Evolutionary conservation across 768 basidiomycete genomes (phyloP).

Genomic region (Podaxis sp.): DNA sequence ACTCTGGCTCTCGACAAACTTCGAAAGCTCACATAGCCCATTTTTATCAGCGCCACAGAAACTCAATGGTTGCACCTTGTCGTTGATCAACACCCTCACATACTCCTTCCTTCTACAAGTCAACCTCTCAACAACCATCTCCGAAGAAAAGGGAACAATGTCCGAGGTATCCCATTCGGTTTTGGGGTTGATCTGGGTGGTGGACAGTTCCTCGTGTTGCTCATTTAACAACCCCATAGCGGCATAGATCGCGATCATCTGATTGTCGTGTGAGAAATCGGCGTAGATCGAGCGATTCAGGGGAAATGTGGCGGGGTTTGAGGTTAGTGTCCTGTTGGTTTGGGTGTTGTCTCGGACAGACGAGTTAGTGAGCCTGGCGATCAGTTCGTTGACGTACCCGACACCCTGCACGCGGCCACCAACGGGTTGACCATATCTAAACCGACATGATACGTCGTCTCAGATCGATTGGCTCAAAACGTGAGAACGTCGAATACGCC

Average conservation of each 20-base stretch:
- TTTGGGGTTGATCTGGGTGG: constrained; percentile 28
- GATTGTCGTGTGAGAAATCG: constrained; percentile 87
- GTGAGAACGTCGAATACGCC: neutral
- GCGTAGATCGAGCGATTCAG: constrained; percentile 63
- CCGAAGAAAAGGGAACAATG: constrained; percentile 73
- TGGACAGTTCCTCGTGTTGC: constrained; percentile 29
- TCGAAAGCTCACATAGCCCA: constrained; percentile 62
- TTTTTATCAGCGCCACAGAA: constrained; percentile 56
- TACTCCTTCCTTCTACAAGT: constrained; percentile 46
- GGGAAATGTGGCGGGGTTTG: constrained; percentile 67
- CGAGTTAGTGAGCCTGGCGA: constrained; percentile 71
- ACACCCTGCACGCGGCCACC: constrained; percentile 76
- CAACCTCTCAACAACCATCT: constrained; percentile 76
- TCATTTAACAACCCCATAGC: constrained; percentile 57
- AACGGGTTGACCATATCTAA: constrained; percentile 64
- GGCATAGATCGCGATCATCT: constrained; percentile 77
- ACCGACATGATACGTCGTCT: neutral
- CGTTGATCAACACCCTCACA: constrained; percentile 79
- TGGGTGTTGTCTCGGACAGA: constrained; percentile 71
- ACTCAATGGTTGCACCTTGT: constrained; percentile 60
- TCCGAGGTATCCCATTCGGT: constrained; percentile 55
- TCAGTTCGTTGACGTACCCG: constrained; percentile 87
- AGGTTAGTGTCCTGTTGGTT: constrained; percentile 73
- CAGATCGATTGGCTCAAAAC: neutral
- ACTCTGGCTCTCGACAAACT: constrained; percentile 69